Evolutionary conservation across 129 eudicot species (phyloP).

Genomic region (Helichrysum umbraculigerum): DNA sequence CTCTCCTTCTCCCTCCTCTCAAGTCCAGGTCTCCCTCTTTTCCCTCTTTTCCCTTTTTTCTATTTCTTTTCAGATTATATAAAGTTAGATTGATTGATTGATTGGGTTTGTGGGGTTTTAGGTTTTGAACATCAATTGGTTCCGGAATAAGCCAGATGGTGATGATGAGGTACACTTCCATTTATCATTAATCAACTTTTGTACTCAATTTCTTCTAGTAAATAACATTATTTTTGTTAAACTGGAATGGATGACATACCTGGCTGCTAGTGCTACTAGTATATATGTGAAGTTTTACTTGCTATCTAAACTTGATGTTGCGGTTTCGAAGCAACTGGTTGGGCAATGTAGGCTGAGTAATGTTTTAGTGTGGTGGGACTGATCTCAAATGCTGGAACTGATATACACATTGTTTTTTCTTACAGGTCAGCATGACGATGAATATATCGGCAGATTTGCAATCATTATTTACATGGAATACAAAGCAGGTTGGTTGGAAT

Average conservation of each 20-base stretch:
- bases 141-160: slow-evolving; percentile 75
- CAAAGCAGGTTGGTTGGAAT: slow-evolving; percentile 70
- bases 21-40: slow-evolving; percentile 50
- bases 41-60: neutral
- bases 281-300: neutral
- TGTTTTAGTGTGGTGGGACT: neutral
- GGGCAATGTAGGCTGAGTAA: neutral
- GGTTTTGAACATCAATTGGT: slow-evolving; percentile 85
- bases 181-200: neutral
- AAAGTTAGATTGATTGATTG: neutral
- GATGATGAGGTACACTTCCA: slow-evolving; percentile 72
- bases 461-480: slow-evolving; percentile 95
- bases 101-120: slow-evolving; percentile 29
- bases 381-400: neutral
- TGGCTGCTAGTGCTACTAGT: too few species aligned
- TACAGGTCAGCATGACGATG: slow-evolving; percentile 79
- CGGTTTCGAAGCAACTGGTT: neutral
- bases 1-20: slow-evolving; percentile 61
- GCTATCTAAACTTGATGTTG: neutral
- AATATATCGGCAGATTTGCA: slow-evolving; percentile 79
- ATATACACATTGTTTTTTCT: neutral
- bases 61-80: neutral
- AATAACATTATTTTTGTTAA: neutral
- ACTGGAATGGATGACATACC: neutral
- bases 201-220: neutral